Evolutionary conservation across 176 grass and related monocot genomes (phyloP).

Genomic region (Aegilops sharonensis): DNA sequence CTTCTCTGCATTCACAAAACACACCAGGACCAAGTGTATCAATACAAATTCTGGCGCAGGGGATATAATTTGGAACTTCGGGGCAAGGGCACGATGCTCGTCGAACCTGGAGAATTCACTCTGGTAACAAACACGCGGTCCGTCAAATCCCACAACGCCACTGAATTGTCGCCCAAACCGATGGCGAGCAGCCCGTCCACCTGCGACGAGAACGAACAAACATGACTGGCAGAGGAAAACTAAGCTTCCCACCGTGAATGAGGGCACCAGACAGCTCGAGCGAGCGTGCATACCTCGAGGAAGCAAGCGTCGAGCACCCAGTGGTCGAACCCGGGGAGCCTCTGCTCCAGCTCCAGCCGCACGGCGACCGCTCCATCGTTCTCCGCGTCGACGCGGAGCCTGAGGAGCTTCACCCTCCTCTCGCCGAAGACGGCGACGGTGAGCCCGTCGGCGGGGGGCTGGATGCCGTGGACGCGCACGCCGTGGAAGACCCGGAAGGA

Average conservation of each 20-base stretch:
- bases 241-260: no score
- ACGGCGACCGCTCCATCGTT: background rate
- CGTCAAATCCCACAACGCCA: slow-evolving; percentile 66
- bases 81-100: background rate
- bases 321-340: slow-evolving; percentile 67
- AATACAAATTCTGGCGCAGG: no score
- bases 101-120: slow-evolving; percentile 70
- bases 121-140: slow-evolving; percentile 30
- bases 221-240: background rate
- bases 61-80: no score
- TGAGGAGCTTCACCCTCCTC: slow-evolving; percentile 70
- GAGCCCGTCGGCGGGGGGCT: background rate
- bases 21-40: no score
- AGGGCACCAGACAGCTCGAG: background rate
- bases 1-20: slow-evolving; percentile 43
- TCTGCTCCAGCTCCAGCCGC: slow-evolving; percentile 48
- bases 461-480: slow-evolving; percentile 80
- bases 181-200: slow-evolving; percentile 58
- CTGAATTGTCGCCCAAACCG: slow-evolving; percentile 89
- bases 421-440: slow-evolving; percentile 62
- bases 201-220: background rate
- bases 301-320: slow-evolving; percentile 82
- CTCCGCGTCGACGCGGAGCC: background rate
- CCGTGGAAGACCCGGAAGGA: slow-evolving; percentile 73
- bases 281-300: slow-evolving; percentile 40